Conservation (phyloP, 371 early-diverging fungal genomes). For the Apophysomyces variabilis region DNA sequence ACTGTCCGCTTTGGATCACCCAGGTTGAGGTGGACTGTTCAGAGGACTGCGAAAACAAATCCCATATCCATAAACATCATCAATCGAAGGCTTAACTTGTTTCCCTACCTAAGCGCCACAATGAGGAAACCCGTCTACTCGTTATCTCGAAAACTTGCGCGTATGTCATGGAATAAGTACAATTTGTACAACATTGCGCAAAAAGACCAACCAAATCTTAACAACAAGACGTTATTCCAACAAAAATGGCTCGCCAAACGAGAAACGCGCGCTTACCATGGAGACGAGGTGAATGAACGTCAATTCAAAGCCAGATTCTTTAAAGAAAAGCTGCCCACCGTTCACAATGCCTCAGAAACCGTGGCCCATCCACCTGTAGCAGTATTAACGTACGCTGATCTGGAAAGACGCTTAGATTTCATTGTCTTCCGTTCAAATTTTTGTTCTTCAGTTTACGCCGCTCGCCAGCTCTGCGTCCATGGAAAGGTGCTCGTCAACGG, state of each 20-base stretch:
- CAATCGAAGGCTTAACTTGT: too few species aligned
- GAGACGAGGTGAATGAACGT: constrained; percentile 84
- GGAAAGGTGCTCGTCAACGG: constrained; percentile 95
- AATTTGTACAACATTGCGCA: constrained; percentile 87
- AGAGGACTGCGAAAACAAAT: too few species aligned
- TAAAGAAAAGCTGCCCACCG: constrained; percentile 72
- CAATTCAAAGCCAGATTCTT: constrained; percentile 79
- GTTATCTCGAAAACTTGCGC: constrained; percentile 74
- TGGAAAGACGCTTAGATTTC: constrained; percentile 92
- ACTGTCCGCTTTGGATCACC: too few species aligned
- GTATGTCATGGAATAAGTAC: constrained; percentile 94
- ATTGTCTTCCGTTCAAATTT: constrained; percentile 92
- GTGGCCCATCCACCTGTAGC: constrained; percentile 78
- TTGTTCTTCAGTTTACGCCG: constrained; percentile 83
- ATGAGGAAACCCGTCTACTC: constrained; percentile 62
- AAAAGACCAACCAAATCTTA: constrained; percentile 60
- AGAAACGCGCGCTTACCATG: constrained; percentile 93
- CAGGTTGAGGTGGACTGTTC: too few species aligned
- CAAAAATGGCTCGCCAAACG: constrained; percentile 94
- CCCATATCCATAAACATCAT: too few species aligned
- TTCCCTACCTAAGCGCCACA: neutral
- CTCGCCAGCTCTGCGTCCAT: constrained; percentile 80
- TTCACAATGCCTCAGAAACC: constrained; percentile 55
- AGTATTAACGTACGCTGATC: constrained; percentile 83
- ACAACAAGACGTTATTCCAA: constrained; percentile 86